These are phyloP conservation scores for Sarocladiaceae sp. DNA, from an alignment of 2,329 filamentous ascomycete genomes.

Conservation along the genomic window DNA sequence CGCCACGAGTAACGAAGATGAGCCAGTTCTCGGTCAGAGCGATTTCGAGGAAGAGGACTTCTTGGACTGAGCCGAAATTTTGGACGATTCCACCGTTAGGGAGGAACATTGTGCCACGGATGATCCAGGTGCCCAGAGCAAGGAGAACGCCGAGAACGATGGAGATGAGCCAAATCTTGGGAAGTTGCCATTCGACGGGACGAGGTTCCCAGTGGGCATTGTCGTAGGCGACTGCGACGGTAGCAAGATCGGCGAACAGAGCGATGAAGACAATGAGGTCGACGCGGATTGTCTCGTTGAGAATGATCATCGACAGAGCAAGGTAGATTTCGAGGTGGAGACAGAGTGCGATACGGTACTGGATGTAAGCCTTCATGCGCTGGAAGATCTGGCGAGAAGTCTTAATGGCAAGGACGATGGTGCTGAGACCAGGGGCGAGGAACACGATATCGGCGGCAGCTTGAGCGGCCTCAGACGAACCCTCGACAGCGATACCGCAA, in stretches of 20 bases:
- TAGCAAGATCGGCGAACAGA: conserved; percentile 74
- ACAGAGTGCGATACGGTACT: conserved; percentile 73
- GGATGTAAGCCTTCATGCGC: conserved; percentile 74
- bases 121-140: conserved; percentile 67
- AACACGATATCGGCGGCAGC: conserved; percentile 52
- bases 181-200: conserved; percentile 75
- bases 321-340: conserved; percentile 74
- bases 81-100: conserved; percentile 68
- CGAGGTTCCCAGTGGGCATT: conserved; percentile 72
- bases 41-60: conserved; percentile 71
- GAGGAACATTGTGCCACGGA: conserved; percentile 67
- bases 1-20: conserved; percentile 72
- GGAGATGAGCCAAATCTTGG: conserved; percentile 77
- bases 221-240: conserved; percentile 74
- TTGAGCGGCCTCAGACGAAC: neutral
- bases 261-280: conserved; percentile 77
- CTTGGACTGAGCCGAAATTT: conserved; percentile 70
- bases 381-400: conserved; percentile 72
- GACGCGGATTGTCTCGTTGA: conserved; percentile 70
- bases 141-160: conserved; percentile 65
- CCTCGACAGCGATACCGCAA: conserved; percentile 70
- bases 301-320: conserved; percentile 73
- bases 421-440: conserved; percentile 52
- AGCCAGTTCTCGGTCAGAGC: conserved; percentile 74
- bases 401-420: conserved; percentile 56